These are phyloP conservation scores for Myriosclerotinia duriaeana DNA, from an alignment of 2,329 filamentous ascomycete genomes.

Conservation along the genomic window DNA sequence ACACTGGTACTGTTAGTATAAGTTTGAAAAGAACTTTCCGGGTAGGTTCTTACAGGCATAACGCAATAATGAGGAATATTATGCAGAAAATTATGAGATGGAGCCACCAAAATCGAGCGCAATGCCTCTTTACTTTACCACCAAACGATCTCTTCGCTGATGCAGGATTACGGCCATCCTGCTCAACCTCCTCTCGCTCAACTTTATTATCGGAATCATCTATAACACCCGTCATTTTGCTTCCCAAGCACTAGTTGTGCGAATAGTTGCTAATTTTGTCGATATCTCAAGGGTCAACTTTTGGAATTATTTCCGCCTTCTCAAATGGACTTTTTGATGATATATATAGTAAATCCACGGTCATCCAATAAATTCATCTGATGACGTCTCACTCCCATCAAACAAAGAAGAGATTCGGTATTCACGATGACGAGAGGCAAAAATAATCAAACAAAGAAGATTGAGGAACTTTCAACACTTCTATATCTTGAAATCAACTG, in stretches of 20 bases:
- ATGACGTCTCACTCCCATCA: constrained; percentile 1
- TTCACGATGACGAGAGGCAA: background rate
- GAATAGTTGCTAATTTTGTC: background rate
- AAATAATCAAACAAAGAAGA: background rate
- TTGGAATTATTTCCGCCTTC: background rate
- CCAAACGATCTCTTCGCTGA: constrained; percentile 24
- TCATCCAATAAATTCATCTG: background rate
- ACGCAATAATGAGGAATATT: constrained; percentile 52
- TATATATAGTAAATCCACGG: background rate
- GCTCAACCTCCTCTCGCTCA: constrained; percentile 12
- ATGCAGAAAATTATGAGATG: constrained; percentile 51
- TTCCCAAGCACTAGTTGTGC: background rate
- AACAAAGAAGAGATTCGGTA: background rate
- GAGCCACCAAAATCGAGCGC: constrained; percentile 52
- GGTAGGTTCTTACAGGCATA: constrained; percentile 53
- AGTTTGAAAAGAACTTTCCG: background rate
- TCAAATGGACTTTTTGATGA: background rate
- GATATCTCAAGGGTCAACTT: no score
- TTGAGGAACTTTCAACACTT: background rate
- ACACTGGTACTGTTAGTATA: constrained; percentile 43
- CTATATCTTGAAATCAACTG: background rate
- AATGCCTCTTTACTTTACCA: constrained; percentile 38
- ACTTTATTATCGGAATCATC: constrained; percentile 21
- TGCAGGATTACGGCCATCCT: constrained; percentile 9
- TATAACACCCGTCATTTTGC: constrained; percentile 1